Evolutionary conservation across 148 eudicot genomes (phyloP).

Genomic region (Camellia lanceoleosa): DNA sequence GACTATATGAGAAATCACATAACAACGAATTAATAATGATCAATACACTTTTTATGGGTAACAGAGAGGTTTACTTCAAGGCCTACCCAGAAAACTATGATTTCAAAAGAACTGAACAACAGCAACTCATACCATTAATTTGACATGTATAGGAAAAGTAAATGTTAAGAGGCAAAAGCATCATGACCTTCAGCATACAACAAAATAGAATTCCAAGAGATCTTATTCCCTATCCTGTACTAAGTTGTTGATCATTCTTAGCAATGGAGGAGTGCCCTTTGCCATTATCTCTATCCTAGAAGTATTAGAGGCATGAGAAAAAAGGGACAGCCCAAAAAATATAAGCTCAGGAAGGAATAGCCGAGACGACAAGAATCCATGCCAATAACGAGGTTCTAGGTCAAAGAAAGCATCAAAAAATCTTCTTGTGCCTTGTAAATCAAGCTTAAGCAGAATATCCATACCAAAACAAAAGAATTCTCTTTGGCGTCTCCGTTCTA

Average conservation of each 20-base stretch:
- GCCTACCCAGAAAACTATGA: background rate
- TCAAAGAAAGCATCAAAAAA: slow-evolving; percentile 94
- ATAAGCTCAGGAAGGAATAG: slow-evolving; percentile 82
- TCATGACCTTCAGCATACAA: slow-evolving; percentile 6
- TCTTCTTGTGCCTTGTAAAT: slow-evolving; percentile 79
- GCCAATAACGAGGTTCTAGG: slow-evolving; percentile 96
- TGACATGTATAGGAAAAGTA: background rate
- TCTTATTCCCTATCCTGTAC: slow-evolving; percentile 59
- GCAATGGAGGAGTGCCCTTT: slow-evolving; percentile 88
- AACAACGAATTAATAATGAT: too few species aligned
- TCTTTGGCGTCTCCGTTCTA: slow-evolving; percentile 89
- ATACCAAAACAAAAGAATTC: slow-evolving; percentile 98
- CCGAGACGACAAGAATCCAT: slow-evolving; percentile 93
- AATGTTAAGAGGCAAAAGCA: slow-evolving; percentile 7
- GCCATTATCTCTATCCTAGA: slow-evolving; percentile 96
- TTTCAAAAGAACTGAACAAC: background rate
- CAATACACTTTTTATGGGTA: too few species aligned
- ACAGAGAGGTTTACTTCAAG: too few species aligned
- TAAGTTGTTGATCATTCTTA: slow-evolving; percentile 75
- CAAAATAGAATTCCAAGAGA: background rate
- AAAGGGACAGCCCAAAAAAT: slow-evolving; percentile 82
- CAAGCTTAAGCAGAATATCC: slow-evolving; percentile 94
- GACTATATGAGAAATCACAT: too few species aligned
- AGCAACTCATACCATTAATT: background rate
- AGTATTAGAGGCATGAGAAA: slow-evolving; percentile 74